Evolutionary conservation across 2,329 filamentous ascomycete genomes (phyloP).

Genomic region (Phaeosphaeriaceae sp.): DNA sequence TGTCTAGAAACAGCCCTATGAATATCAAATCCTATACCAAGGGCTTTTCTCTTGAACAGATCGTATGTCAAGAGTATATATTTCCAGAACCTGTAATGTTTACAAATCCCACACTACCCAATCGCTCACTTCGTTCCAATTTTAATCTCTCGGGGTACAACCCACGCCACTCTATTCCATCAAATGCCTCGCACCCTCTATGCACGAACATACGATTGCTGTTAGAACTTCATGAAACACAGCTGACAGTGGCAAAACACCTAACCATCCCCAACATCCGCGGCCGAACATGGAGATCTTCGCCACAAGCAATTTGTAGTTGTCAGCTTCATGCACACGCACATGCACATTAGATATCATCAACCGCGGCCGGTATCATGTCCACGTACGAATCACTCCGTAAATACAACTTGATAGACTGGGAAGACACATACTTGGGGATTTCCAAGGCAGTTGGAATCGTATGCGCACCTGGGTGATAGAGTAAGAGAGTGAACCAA

Average conservation of each 20-base stretch:
- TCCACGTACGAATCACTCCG: conserved; percentile 1
- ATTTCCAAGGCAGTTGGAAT: not conserved
- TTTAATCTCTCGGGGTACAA: too few relatives aligned
- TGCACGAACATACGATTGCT: too few relatives aligned
- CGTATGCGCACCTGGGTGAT: too few relatives aligned
- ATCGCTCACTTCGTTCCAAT: too few relatives aligned
- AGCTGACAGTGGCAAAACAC: not conserved
- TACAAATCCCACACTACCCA: not conserved
- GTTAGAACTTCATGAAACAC: not conserved
- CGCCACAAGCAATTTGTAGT: not conserved
- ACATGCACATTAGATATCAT: not conserved
- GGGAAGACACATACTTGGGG: too few relatives aligned
- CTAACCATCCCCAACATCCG: not conserved
- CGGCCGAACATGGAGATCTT: conserved; percentile 3
- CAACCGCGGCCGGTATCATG: conserved; percentile 8
- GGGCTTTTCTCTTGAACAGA: too few relatives aligned
- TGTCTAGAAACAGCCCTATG: too few relatives aligned
- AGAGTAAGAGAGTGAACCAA: too few relatives aligned
- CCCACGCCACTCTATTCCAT: too few relatives aligned
- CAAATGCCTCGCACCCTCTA: too few relatives aligned
- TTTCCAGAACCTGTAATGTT: not conserved
- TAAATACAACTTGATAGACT: too few relatives aligned
- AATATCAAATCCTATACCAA: too few relatives aligned
- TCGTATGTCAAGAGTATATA: not conserved
- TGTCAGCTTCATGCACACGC: not conserved